A percentile compares a stretch with the other conserved stretches of the same genome.
Conservation (phyloP, 2,329 filamentous ascomycete genomes). For the Fusarium nodosum region DNA sequence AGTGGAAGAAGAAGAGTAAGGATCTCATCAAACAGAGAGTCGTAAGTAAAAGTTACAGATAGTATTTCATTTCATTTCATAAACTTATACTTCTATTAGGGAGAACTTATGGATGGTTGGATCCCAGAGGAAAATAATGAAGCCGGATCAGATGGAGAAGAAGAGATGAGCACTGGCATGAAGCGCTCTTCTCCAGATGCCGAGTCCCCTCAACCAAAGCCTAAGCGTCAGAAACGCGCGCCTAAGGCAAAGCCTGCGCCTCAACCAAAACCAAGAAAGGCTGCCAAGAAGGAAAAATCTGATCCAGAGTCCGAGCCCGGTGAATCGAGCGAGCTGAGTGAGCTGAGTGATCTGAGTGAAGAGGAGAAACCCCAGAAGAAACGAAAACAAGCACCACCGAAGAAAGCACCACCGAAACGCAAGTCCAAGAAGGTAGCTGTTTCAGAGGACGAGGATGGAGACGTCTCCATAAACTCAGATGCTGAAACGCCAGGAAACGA, state of each 20-base stretch:
- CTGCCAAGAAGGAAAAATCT: conserved; percentile 41
- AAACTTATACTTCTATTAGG: conserved; percentile 44
- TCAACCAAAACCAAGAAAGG: conserved; percentile 50
- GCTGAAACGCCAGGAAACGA: conserved; percentile 18
- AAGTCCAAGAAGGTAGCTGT: conserved; percentile 44
- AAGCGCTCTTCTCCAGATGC: conserved; percentile 56
- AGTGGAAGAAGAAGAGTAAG: conserved; percentile 73
- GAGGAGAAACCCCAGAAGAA: conserved; percentile 47
- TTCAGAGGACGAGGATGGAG: conserved; percentile 49
- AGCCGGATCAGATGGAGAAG: conserved; percentile 48
- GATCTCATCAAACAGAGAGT: conserved; percentile 66
- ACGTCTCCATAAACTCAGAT: conserved; percentile 30
- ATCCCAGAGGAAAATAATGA: conserved; percentile 47
- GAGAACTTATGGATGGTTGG: conserved; percentile 57
- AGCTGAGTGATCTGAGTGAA: conserved; percentile 46
- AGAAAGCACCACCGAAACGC: conserved; percentile 16
- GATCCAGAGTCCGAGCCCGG: conserved; percentile 35
- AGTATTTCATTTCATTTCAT: not conserved
- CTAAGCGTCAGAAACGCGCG: conserved; percentile 58
- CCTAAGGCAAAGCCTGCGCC: conserved; percentile 51
- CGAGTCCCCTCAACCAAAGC: conserved; percentile 55
- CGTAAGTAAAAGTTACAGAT: conserved; percentile 57
- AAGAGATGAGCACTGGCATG: conserved; percentile 46
- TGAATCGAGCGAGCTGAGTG: conserved; percentile 42
- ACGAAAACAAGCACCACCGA: conserved; percentile 31